Evolutionary conservation across 2,329 filamentous ascomycete species (phyloP).

Genomic region (Aspergillus bombycis): DNA sequence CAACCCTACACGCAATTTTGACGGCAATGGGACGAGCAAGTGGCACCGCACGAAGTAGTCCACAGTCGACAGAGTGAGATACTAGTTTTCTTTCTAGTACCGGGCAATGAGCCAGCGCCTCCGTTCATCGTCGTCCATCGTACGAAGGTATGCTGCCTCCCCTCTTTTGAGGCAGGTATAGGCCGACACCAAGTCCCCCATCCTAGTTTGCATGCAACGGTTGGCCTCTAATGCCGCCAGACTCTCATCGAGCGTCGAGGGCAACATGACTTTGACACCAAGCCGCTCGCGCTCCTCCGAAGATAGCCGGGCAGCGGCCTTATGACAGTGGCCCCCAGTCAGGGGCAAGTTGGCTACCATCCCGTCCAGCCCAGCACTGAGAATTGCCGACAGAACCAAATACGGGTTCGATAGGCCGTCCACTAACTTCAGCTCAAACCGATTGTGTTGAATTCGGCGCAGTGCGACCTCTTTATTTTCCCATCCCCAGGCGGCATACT

Average conservation of each 20-base stretch:
- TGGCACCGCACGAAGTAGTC: too few species aligned
- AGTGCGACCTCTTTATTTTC: conserved; percentile 31
- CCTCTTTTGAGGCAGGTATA: background rate
- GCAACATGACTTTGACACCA: background rate
- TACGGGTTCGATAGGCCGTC: conserved; percentile 36
- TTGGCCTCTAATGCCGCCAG: background rate
- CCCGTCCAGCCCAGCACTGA: conserved; percentile 23
- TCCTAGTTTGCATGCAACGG: background rate
- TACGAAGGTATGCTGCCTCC: background rate
- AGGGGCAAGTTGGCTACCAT: background rate
- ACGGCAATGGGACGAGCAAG: too few species aligned
- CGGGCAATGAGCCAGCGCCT: background rate
- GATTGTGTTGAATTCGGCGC: conserved; percentile 24
- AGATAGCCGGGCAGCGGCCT: background rate
- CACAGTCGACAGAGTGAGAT: too few species aligned
- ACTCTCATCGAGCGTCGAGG: background rate
- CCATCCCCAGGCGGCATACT: conserved; percentile 31
- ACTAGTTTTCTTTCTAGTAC: background rate
- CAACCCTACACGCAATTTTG: too few species aligned
- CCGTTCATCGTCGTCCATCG: background rate
- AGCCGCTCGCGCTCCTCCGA: background rate
- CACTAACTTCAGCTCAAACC: conserved; percentile 32
- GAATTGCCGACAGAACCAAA: conserved; percentile 25
- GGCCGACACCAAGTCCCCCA: background rate
- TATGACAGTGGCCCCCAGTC: background rate